These are phyloP conservation scores for Rhizoclosmatium globosum DNA, from an alignment of 192 early-diverging fungal genomes.

Conservation along the genomic window DNA sequence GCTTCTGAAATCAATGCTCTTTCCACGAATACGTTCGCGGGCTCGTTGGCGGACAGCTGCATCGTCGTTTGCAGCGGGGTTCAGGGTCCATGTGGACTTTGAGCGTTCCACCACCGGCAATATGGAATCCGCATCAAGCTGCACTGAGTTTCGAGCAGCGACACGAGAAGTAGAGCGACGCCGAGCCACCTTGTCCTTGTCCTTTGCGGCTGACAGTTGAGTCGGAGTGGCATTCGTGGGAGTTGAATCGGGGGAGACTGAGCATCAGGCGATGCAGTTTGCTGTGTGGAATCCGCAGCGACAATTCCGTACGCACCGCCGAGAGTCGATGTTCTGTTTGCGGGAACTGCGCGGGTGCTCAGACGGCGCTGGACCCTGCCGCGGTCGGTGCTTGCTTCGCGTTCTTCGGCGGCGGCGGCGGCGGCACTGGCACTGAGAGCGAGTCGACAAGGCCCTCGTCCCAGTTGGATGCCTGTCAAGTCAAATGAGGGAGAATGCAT, in stretches of 20 bases:
- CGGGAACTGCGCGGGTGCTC: neutral
- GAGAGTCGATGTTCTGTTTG: neutral
- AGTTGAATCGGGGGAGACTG: neutral
- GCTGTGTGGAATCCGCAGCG: too few relatives aligned
- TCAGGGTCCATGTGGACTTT: neutral
- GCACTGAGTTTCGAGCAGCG: neutral
- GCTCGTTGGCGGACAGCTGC: conserved; percentile 16
- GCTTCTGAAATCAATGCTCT: conserved; percentile 16
- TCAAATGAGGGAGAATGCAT: too few relatives aligned
- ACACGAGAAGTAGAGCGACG: neutral
- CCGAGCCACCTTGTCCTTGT: neutral
- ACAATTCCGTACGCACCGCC: neutral
- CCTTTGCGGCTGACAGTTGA: neutral
- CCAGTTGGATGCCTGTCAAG: neutral
- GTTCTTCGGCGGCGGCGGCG: neutral
- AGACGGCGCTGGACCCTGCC: neutral
- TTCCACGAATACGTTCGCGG: conserved; percentile 11
- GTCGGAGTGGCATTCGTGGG: neutral
- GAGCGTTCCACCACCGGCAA: neutral
- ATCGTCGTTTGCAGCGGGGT: neutral
- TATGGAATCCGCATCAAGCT: neutral
- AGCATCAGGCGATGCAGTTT: neutral
- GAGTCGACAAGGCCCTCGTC: neutral
- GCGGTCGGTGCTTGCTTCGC: neutral
- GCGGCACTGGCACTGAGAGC: neutral